Conservation (phyloP, 768 basidiomycete species). For the Paxillus rubicundulus region DNA sequence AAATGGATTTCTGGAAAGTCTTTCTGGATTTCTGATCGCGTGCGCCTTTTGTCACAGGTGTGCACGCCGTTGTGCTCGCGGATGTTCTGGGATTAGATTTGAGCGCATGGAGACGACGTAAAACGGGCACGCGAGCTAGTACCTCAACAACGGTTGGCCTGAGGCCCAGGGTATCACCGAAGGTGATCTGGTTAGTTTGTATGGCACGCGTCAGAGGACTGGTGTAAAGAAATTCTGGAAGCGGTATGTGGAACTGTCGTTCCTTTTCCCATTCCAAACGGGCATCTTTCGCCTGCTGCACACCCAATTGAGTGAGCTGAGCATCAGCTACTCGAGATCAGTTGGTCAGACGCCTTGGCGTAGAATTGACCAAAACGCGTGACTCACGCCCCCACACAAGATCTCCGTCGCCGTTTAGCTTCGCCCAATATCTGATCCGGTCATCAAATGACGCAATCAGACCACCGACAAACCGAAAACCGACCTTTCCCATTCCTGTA, state of each 20-base stretch:
- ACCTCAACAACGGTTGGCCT: slow-evolving; percentile 58
- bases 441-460: not conserved
- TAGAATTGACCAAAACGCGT: not conserved
- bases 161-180: slow-evolving; percentile 36
- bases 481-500: slow-evolving; percentile 58
- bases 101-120: not conserved
- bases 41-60: slow-evolving; percentile 68
- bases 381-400: slow-evolving; percentile 72
- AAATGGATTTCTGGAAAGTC: slow-evolving; percentile 48
- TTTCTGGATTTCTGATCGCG: slow-evolving; percentile 44
- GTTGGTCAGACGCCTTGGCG: not conserved
- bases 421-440: slow-evolving; percentile 55
- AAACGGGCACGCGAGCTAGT: not conserved
- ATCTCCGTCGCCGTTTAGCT: slow-evolving; percentile 60
- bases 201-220: slow-evolving; percentile 66
- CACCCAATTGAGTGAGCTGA: slow-evolving; percentile 56
- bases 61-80: slow-evolving; percentile 69
- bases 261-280: slow-evolving; percentile 46
- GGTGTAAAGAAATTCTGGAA: slow-evolving; percentile 53
- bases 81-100: slow-evolving; percentile 44
- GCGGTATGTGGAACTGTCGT: slow-evolving; percentile 34
- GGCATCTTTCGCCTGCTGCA: slow-evolving; percentile 49
- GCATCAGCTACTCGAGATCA: slow-evolving; percentile 49
- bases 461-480: slow-evolving; percentile 12
- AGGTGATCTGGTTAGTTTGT: slow-evolving; percentile 53